Conservation (phyloP, 768 basidiomycete species). For the Boletus reticulatus region DNA sequence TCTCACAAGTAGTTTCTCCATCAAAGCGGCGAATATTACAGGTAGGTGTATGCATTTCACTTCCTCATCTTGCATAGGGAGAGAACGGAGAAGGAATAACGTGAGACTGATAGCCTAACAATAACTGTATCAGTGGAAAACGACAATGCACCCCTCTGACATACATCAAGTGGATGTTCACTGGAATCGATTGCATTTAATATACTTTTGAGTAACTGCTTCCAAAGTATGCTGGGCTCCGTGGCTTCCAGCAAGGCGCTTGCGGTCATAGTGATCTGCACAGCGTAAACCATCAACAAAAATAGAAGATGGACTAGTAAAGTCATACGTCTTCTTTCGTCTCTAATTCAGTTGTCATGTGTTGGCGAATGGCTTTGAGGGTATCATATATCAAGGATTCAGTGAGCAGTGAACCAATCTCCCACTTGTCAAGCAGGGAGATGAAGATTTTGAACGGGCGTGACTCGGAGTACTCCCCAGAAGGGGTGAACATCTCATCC, state of each 20-base stretch:
- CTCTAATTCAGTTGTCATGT: conserved; percentile 52
- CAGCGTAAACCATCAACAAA: background rate
- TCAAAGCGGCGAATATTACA: conserved; percentile 65
- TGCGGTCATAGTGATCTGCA: conserved; percentile 75
- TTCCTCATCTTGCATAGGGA: conserved; percentile 85
- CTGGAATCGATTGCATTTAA: conserved; percentile 52
- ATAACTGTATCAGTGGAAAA: conserved; percentile 3
- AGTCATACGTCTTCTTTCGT: conserved; percentile 58
- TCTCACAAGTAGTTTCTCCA: conserved; percentile 64
- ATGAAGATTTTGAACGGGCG: conserved; percentile 96
- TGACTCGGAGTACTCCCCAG: conserved; percentile 71
- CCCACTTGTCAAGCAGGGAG: conserved; percentile 95
- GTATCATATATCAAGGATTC: conserved; percentile 77
- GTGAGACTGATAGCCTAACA: conserved; percentile 64
- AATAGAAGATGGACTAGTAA: background rate
- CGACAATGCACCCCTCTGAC: conserved; percentile 3
- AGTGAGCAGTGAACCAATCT: conserved; percentile 82
- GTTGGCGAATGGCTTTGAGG: conserved; percentile 65
- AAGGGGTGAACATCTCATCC: conserved; percentile 76
- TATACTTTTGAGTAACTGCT: conserved; percentile 59
- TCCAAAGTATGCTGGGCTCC: conserved; percentile 89
- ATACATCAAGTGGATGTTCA: conserved; percentile 48
- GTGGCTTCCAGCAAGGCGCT: conserved; percentile 89
- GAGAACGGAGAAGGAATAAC: conserved; percentile 68
- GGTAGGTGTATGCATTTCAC: conserved; percentile 79